Percentiles rank a stretch among this genome's conserved stretches.
Evolutionary conservation across 495 filamentous ascomycete genomes (phyloP).

Genomic region (Bacidia gigantensis): DNA sequence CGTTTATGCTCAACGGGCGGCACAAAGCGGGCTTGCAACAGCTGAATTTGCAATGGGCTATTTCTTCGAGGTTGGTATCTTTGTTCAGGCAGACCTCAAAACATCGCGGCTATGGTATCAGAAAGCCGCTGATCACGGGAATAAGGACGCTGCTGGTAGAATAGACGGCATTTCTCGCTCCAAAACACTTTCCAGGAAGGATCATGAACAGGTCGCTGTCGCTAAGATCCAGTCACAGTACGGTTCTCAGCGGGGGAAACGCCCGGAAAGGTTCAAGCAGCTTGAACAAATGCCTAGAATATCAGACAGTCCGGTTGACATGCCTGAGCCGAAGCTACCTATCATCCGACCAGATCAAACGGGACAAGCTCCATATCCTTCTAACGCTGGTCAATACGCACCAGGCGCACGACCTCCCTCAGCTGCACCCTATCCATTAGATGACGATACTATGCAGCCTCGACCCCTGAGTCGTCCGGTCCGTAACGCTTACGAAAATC

Average conservation of each 20-base stretch:
- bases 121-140: conserved; percentile 78
- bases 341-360: conserved; percentile 29
- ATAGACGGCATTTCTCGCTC: conserved; percentile 77
- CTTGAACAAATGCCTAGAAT: conserved; percentile 42
- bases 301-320: conserved; percentile 37
- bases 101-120: conserved; percentile 85
- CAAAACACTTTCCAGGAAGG: conserved; percentile 73
- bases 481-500: conserved; percentile 46
- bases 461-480: conserved; percentile 10
- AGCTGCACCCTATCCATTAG: conserved; percentile 39
- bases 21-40: conserved; percentile 63
- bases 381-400: conserved; percentile 34
- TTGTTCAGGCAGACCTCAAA: conserved; percentile 62
- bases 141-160: conserved; percentile 70
- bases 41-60: conserved; percentile 97
- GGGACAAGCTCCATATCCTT: conserved; percentile 39
- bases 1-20: conserved; percentile 77
- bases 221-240: conserved; percentile 84
- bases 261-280: conserved; percentile 47
- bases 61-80: conserved; percentile 92
- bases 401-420: conserved; percentile 26
- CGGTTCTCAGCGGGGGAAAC: conserved; percentile 64
- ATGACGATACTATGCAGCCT: conserved; percentile 23
- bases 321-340: conserved; percentile 51
- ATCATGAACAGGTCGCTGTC: conserved; percentile 86